Evolutionary conservation across 2,329 filamentous ascomycete species (phyloP), one percentile per base, ranked within the genome.

Genomic region (Talaromyces sp.): DNA sequence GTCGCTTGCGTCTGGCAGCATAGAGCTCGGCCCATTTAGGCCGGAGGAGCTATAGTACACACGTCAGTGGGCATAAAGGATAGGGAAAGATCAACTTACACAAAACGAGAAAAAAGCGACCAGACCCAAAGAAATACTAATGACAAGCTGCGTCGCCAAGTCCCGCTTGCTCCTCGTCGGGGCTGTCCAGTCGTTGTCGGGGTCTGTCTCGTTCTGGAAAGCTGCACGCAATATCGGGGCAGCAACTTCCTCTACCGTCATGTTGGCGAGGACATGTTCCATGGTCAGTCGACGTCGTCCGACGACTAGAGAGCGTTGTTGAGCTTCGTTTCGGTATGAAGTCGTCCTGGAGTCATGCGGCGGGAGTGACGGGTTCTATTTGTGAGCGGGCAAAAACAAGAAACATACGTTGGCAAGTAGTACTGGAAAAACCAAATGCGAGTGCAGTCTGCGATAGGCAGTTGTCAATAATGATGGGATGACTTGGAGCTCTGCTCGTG

Each of bases 1-100:
- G 85, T 64, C 89, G 87, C 68, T 88, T 87, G 77, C 93, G 95
- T 61, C 95, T 86, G 53, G 95, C 95, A 32, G 92, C 89, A 73
- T 98, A 99, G 1, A 99, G 83, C 24, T 87, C 84, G 55, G 90
- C 89, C 95, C 95, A 99, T 86, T 91, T 87, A 65, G 93, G 92
- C 55, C 95, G 89, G 27, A 99, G 80, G 54, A 92, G 80, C 90
- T 95, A 70, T 19, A 54, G 14, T 21, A 19, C 38, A 32, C n/a
- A 13, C n/a, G 29, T 41, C 21, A 59, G 41, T 14, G n/a, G n/a
- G 3, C 9, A 43, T 2, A 21, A 19, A 14, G 31, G 11, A 1
- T 29, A 27, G 14, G 11, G 26, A 19, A 21, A 13, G 14, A 38
- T 41, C 17, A 11, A 69, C 76, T 32, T 74, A 80, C 77, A 67